Evolutionary conservation across 257 asterid genomes (phyloP).

Genomic region (Cordia subcordata): DNA sequence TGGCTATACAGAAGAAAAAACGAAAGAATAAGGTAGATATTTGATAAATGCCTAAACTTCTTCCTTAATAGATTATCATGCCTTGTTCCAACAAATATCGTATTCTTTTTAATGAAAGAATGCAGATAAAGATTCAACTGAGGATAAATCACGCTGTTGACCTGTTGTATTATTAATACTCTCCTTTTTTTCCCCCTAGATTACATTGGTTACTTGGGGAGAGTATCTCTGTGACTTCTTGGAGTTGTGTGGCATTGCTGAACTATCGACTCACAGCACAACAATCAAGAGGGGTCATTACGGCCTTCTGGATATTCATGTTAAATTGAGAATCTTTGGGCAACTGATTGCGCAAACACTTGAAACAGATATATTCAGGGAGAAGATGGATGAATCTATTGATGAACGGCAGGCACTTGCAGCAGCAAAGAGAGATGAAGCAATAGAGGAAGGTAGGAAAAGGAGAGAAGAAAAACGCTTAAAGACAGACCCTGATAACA

Average conservation of each 20-base stretch:
- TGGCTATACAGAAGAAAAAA: slow-evolving; percentile 44
- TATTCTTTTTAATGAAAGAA: background rate
- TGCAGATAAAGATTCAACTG: background rate
- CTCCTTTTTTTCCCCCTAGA: slow-evolving; percentile 37
- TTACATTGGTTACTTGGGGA: slow-evolving; percentile 64
- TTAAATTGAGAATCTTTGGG: slow-evolving; percentile 59
- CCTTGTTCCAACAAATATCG: background rate
- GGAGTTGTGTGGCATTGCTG: slow-evolving; percentile 44
- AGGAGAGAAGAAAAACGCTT: slow-evolving; percentile 77
- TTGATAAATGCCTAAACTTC: background rate
- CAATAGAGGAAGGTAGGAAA: slow-evolving; percentile 77
- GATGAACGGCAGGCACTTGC: slow-evolving; percentile 85
- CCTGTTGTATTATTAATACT: slow-evolving; percentile 6
- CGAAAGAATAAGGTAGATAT: slow-evolving; percentile 69
- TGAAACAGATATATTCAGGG: slow-evolving; percentile 63
- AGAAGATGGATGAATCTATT: slow-evolving; percentile 69
- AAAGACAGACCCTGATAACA: slow-evolving; percentile 37
- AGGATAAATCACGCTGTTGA: background rate
- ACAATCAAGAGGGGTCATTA: slow-evolving; percentile 79
- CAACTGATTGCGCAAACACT: slow-evolving; percentile 67
- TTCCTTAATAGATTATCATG: background rate
- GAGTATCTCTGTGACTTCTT: slow-evolving; percentile 76
- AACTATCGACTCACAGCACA: slow-evolving; percentile 48
- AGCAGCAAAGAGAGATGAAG: slow-evolving; percentile 86
- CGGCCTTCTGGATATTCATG: slow-evolving; percentile 55